Conservation (phyloP, 495 filamentous ascomycete species). For the Aspergillus affinis region DNA sequence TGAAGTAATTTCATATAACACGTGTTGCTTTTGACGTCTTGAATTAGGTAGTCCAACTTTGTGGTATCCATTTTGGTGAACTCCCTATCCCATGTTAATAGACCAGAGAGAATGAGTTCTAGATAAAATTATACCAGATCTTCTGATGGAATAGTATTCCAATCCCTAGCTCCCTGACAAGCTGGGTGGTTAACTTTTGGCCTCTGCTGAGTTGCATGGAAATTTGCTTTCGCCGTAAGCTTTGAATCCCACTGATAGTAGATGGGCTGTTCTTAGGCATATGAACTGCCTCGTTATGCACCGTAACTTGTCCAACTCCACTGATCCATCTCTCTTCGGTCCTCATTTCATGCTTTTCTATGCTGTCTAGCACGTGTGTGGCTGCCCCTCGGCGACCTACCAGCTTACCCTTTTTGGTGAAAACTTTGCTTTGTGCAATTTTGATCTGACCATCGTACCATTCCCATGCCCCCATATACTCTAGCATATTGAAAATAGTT, state of each 20-base stretch:
- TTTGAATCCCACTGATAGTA: neutral
- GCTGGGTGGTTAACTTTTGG: neutral
- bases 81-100: neutral
- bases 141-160: constrained; percentile 3
- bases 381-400: neutral
- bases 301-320: neutral
- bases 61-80: neutral
- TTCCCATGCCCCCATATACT: neutral
- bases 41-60: neutral
- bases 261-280: neutral
- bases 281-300: neutral
- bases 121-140: neutral
- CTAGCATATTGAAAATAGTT: neutral
- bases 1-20: constrained; percentile 1
- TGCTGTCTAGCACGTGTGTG: neutral
- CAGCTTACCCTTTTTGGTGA: neutral
- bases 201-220: neutral
- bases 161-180: constrained; percentile 4
- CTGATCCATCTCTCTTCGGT: neutral
- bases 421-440: neutral
- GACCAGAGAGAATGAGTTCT: neutral
- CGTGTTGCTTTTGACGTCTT: neutral
- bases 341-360: neutral
- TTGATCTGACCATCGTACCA: neutral
- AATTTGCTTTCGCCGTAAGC: neutral